Evolutionary conservation across 371 early-diverging fungal genomes (phyloP).

Genomic region (Apophysomyces trapeziformis): DNA sequence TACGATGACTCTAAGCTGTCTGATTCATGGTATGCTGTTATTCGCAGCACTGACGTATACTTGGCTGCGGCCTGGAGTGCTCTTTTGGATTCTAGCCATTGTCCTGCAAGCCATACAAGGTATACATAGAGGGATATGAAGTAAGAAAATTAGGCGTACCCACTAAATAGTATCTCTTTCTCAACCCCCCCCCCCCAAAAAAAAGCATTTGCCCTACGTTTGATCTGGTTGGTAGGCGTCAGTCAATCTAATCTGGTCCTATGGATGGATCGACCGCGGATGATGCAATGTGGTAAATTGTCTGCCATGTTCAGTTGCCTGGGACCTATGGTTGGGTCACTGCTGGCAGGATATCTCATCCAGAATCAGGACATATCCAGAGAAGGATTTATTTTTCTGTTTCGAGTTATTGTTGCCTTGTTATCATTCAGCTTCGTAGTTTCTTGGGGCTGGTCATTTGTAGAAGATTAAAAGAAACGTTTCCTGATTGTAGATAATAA

Average conservation of each 20-base stretch:
- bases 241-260: conserved; percentile 31
- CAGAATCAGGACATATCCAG: conserved; percentile 11
- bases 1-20: conserved; percentile 26
- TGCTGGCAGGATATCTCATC: conserved; percentile 32
- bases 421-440: conserved; percentile 40
- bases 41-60: conserved; percentile 35
- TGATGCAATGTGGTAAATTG: conserved; percentile 33
- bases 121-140: no score
- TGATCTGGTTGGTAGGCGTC: conserved; percentile 37
- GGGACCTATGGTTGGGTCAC: conserved; percentile 37
- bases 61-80: conserved; percentile 24
- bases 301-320: conserved; percentile 40
- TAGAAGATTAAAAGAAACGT: conserved; percentile 14
- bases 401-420: conserved; percentile 30
- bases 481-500: neutral
- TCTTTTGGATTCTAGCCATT: no score
- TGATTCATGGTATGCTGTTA: conserved; percentile 33
- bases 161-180: no score
- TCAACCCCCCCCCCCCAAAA: neutral
- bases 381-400: conserved; percentile 32
- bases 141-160: no score
- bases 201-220: conserved; percentile 26
- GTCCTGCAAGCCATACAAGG: conserved; percentile 28
- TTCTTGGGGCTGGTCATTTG: conserved; percentile 49
- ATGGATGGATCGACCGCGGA: conserved; percentile 36